phyloP scores from a whole-genome alignment of 2,329 filamentous ascomycete genomes.

The Graphiopsis chlorocephala region DNA sequence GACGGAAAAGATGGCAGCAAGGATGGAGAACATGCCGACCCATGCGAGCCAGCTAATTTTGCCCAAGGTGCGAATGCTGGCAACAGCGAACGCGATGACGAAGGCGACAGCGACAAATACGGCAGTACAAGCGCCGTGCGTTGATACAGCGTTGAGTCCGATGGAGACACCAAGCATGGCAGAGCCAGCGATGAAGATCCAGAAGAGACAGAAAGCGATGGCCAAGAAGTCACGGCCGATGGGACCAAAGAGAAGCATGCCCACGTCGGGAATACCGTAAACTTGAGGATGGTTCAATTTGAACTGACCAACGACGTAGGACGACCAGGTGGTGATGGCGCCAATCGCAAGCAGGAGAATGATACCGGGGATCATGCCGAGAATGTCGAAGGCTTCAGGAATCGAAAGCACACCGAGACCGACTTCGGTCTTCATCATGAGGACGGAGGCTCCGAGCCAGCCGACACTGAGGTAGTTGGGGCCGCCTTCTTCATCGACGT shows the following conservation, averaged over 20 bases:
- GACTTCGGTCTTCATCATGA: constrained; percentile 49
- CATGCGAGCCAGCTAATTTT: constrained; percentile 60
- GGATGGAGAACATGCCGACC: constrained; percentile 59
- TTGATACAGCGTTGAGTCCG: constrained; percentile 58
- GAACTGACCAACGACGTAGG: constrained; percentile 52
- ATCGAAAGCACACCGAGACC: constrained; percentile 52
- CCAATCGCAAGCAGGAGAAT: constrained; percentile 43
- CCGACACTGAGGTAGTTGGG: constrained; percentile 34
- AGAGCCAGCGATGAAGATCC: constrained; percentile 55
- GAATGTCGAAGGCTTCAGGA: constrained; percentile 44
- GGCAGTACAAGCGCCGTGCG: constrained; percentile 58
- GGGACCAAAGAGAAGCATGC: constrained; percentile 51
- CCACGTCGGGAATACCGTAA: constrained; percentile 59
- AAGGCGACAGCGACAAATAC: constrained; percentile 39
- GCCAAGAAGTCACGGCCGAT: constrained; percentile 54
- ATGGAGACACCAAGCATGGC: constrained; percentile 60
- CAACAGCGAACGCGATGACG: constrained; percentile 1
- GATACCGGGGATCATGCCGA: constrained; percentile 51
- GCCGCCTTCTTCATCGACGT: constrained; percentile 18
- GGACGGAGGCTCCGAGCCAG: constrained; percentile 43
- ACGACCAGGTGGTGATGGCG: constrained; percentile 49
- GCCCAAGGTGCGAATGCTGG: constrained; percentile 11
- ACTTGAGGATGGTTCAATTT: constrained; percentile 55
- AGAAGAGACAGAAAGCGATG: constrained; percentile 55
- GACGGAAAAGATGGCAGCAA: constrained; percentile 49